phyloP scores from a whole-genome alignment of 2,329 filamentous ascomycete species.

The Curvularia sp. region DNA sequence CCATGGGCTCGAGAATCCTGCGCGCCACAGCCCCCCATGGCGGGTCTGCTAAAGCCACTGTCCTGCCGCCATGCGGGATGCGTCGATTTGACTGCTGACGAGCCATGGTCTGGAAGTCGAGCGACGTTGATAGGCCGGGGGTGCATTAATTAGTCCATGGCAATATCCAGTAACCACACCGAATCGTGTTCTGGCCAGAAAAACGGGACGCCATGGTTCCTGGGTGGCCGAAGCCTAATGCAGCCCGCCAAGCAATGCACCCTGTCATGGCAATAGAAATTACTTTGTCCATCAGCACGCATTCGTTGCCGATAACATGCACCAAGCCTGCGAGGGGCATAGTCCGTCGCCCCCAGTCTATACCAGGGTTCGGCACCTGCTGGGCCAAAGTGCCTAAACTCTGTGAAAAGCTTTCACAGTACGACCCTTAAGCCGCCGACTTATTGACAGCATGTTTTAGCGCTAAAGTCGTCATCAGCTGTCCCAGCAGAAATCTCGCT shows the following conservation, averaged over 20 bases:
- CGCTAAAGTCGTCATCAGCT: constrained; percentile 3
- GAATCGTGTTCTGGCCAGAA: constrained; percentile 31
- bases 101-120: constrained; percentile 25
- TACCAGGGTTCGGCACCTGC: neutral
- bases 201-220: constrained; percentile 20
- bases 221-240: constrained; percentile 20
- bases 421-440: neutral
- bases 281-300: constrained; percentile 9
- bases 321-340: neutral
- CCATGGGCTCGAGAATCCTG: constrained; percentile 33
- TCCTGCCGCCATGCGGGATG: constrained; percentile 25
- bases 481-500: constrained; percentile 4
- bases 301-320: constrained; percentile 1
- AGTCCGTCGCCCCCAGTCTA: neutral
- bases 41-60: constrained; percentile 38
- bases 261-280: constrained; percentile 13
- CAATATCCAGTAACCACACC: constrained; percentile 37
- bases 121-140: constrained; percentile 21
- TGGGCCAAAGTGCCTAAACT: neutral
- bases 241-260: constrained; percentile 11
- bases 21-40: constrained; percentile 36
- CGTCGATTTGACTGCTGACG: constrained; percentile 30
- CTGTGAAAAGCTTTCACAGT: neutral
- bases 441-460: constrained; percentile 6
- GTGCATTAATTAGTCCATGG: constrained; percentile 32